Percentiles rank a stretch among this genome's conserved stretches.
These are phyloP conservation scores for Eurotiales sp. DNA, from an alignment of 2,329 filamentous ascomycete species.

Conservation along the genomic window DNA sequence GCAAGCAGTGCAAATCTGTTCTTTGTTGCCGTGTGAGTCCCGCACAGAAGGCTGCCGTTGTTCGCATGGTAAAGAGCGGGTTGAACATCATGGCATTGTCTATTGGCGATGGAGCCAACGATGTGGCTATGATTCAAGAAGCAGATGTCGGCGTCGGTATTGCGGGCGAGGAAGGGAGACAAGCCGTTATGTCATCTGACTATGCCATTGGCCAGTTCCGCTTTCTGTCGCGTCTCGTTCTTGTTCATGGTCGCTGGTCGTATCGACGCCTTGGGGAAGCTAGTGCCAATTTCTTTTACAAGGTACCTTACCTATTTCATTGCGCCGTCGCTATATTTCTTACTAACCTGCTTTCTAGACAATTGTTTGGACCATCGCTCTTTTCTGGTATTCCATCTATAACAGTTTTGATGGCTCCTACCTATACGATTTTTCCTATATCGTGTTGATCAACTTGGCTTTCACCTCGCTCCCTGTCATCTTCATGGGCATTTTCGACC, in stretches of 20 bases:
- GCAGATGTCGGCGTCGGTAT: conserved; percentile 96
- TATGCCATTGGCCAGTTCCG: conserved; percentile 94
- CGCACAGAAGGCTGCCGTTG: conserved; percentile 95
- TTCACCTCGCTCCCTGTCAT: conserved; percentile 95
- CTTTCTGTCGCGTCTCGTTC: conserved; percentile 76
- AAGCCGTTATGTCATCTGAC: conserved; percentile 93
- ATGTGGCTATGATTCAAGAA: conserved; percentile 97
- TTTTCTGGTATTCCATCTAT: conserved; percentile 98
- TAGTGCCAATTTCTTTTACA: conserved; percentile 99
- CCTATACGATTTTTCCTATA: conserved; percentile 96
- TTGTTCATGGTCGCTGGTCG: conserved; percentile 94
- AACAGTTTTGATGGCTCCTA: conserved; percentile 96
- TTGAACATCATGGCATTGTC: conserved; percentile 94
- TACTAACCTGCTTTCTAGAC: conserved; percentile 53
- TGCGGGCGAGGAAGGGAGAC: conserved; percentile 84
- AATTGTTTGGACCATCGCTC: conserved; percentile 91
- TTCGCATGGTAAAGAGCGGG: conserved; percentile 89
- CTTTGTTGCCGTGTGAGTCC: conserved; percentile 97
- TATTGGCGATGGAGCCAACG: conserved; percentile 90
- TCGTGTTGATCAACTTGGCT: conserved; percentile 90
- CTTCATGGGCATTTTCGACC: conserved; percentile 93
- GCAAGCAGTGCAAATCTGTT: conserved; percentile 95
- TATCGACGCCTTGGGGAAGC: conserved; percentile 89
- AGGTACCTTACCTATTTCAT: conserved; percentile 47
- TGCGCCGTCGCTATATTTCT: neutral